A percentile compares a stretch with the other conserved stretches of the same genome.
Conservation (phyloP, 148 eudicot genomes). For the Polygonum aviculare region DNA sequence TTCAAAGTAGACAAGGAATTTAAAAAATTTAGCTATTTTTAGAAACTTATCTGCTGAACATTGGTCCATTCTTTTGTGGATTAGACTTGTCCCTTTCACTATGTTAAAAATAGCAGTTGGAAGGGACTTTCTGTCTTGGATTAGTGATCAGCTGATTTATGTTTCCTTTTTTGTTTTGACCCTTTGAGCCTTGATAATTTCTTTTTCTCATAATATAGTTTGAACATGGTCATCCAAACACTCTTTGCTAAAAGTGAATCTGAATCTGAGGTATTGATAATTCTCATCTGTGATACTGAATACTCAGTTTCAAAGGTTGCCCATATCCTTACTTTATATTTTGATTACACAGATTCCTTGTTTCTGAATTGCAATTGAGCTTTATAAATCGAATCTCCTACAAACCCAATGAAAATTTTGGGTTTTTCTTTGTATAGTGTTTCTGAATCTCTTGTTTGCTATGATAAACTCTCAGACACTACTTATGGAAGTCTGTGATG, state of each 20-base stretch:
- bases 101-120: neutral
- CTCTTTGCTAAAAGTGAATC: neutral
- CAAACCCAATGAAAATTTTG: neutral
- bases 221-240: neutral
- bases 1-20: neutral
- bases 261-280: neutral
- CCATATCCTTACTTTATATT: neutral
- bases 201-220: neutral
- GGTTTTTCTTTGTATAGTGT: neutral
- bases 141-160: neutral
- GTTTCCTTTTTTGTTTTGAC: neutral
- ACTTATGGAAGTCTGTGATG: conserved; percentile 70
- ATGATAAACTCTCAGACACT: conserved; percentile 37
- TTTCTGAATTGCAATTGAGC: neutral
- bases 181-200: neutral
- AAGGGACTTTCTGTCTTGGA: neutral
- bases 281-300: neutral
- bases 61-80: neutral
- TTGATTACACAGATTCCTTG: neutral
- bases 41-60: neutral
- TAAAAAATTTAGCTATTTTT: neutral
- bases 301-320: neutral
- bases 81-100: neutral
- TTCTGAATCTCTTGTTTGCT: conserved; percentile 3
- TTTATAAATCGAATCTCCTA: neutral